phyloP scores from a whole-genome alignment of 225 moss, liverwort and hornwort species.

The Sphagnum tenellum region DNA sequence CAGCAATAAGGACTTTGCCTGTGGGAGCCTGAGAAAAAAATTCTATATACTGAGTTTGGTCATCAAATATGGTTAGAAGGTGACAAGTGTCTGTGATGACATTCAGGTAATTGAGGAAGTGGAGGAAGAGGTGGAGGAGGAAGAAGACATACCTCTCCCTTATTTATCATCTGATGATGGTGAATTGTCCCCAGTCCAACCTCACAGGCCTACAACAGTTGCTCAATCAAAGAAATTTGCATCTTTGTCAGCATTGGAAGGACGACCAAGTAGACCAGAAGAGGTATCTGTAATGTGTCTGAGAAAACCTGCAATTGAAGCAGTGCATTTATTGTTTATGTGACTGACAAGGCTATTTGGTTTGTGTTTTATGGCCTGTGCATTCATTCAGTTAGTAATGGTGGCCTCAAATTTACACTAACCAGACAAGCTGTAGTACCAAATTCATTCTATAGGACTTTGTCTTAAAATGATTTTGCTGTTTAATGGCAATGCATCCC shows the following conservation, averaged over 20 bases:
- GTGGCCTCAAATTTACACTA: no score
- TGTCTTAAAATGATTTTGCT: no score
- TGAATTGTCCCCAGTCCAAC: slow-evolving; percentile 34
- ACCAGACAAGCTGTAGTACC: no score
- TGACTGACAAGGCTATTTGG: background rate
- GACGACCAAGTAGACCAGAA: slow-evolving; percentile 58
- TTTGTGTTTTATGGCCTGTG: background rate
- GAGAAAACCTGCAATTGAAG: no score
- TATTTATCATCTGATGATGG: slow-evolving; percentile 56
- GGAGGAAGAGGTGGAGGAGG: slow-evolving; percentile 44
- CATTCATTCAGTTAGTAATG: no score
- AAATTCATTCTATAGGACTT: no score
- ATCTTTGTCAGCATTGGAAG: slow-evolving; percentile 81
- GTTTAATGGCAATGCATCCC: no score
- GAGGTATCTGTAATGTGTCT: slow-evolving; percentile 30
- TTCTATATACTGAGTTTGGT: no score
- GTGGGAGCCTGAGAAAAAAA: no score
- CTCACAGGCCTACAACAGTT: slow-evolving; percentile 29
- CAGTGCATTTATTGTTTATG: background rate
- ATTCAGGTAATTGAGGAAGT: slow-evolving; percentile 38
- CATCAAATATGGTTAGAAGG: no score
- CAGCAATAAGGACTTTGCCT: no score
- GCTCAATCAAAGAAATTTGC: slow-evolving; percentile 80
- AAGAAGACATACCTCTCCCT: slow-evolving; percentile 36
- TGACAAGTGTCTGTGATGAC: no score